Base-by-base conservation (phyloP, 2,329 filamentous ascomycete species). In the Sarocladium oryzae region DNA sequence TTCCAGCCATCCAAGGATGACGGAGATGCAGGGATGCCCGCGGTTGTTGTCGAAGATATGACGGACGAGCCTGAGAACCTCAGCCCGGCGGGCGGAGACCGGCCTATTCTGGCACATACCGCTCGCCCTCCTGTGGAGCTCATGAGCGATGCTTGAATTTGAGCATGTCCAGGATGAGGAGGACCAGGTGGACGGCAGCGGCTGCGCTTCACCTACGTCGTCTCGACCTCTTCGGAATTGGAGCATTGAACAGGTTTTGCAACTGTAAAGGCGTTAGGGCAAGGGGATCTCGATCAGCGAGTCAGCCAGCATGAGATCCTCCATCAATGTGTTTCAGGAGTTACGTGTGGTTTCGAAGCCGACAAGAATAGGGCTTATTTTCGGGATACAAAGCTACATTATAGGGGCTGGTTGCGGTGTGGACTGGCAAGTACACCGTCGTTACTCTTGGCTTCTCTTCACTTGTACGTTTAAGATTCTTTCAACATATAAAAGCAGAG, bases 1-100 rank as follows among this genome's bases (percentile, higher is more conserved):
- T 86, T 83, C 69, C 74, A 80, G 58, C 82, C 83, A 1, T 69
- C 71, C n/a, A 74, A 77, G 55, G 72, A 79, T 56, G 76, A 76
- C 18, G 69, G 66, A 52, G 77, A 73, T 63, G 75, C 79, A 4
- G 71, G 75, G 45, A 65, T 86, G 59, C 84, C 84, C 2, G 81
- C 80, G 33, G 84, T 86, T 54, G 77, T 79, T 33, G 82, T 86
- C 11, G 81, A 86, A 59, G 83, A 86, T 61, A 81, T 82, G 73
- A 84, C 82, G 13, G 78, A 81, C 55, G 76, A 73, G 54, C 74
- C 74, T 2, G 67, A 69, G 26, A 68, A 67, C 37, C 60, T 74
- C 55, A 71, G 72, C 61, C 67, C 73, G 15, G 58, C 75, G 48
- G 64, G 72, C 51, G 63, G 52, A 54, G 59, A 61, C 20, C 74